Evolutionary conservation across 2,329 filamentous ascomycete species (phyloP).

Genomic region (Aspergillus ibericus): DNA sequence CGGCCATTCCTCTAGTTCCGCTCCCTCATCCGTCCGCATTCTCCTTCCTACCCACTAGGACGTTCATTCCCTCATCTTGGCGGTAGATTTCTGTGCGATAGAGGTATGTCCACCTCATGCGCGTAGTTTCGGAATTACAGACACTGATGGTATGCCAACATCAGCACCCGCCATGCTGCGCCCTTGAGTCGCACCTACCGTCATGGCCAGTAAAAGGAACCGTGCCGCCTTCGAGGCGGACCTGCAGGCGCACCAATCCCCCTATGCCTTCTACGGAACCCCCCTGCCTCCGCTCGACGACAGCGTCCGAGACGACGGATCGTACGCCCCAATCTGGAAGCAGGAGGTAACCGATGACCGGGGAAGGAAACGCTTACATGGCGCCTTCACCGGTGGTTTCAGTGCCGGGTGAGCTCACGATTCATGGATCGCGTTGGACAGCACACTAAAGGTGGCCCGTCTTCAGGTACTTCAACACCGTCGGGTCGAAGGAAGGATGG

Average conservation of each 20-base stretch:
- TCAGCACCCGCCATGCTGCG: slow-evolving; percentile 4
- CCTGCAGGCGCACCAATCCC: slow-evolving; percentile 64
- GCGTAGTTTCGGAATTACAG: neutral
- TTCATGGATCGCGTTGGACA: slow-evolving; percentile 29
- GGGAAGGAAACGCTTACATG: slow-evolving; percentile 86
- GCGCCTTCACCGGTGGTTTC: slow-evolving; percentile 94
- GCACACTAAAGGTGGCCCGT: slow-evolving; percentile 32
- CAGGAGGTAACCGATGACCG: slow-evolving; percentile 94
- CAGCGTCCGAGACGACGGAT: slow-evolving; percentile 80
- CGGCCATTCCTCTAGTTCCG: neutral
- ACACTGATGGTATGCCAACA: neutral
- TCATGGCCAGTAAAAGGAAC: slow-evolving; percentile 78
- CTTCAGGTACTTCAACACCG: slow-evolving; percentile 89
- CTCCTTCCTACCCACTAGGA: neutral
- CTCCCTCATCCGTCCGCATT: neutral
- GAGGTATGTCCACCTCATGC: neutral
- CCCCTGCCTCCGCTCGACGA: slow-evolving; percentile 76
- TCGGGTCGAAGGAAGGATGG: slow-evolving; percentile 98
- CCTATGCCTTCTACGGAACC: slow-evolving; percentile 79
- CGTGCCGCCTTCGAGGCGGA: slow-evolving; percentile 77
- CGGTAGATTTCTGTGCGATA: neutral
- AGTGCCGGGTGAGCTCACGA: slow-evolving; percentile 76
- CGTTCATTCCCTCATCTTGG: neutral
- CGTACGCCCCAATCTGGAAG: slow-evolving; percentile 95
- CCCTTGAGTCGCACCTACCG: neutral